Evolutionary conservation across 345 rosid genomes (phyloP).

Genomic region (Gossypium mustelinum): DNA sequence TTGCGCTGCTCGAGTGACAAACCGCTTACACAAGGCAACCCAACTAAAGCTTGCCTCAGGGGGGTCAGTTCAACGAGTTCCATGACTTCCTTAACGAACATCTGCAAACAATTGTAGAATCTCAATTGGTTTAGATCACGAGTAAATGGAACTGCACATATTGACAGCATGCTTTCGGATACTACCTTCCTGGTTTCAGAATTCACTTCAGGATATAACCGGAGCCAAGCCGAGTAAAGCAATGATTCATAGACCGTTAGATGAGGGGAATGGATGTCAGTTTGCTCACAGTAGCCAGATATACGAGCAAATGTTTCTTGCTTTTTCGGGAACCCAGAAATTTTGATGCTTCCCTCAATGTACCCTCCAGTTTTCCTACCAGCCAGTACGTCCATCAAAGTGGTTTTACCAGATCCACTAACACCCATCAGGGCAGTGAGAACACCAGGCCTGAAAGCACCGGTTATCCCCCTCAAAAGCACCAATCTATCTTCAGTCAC

Average conservation of each 20-base stretch:
- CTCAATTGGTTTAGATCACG: background rate
- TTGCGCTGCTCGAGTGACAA: slow-evolving; percentile 83
- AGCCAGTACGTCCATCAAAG: slow-evolving; percentile 80
- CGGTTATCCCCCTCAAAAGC: slow-evolving; percentile 63
- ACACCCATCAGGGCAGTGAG: slow-evolving; percentile 81
- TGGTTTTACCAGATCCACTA: slow-evolving; percentile 80
- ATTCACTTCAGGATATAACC: slow-evolving; percentile 47
- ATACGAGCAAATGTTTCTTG: slow-evolving; percentile 82
- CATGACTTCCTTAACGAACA: slow-evolving; percentile 85
- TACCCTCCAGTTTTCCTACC: slow-evolving; percentile 83
- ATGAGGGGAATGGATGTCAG: slow-evolving; percentile 73
- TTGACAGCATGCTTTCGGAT: background rate
- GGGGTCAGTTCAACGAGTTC: slow-evolving; percentile 69
- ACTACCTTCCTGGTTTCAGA: slow-evolving; percentile 50
- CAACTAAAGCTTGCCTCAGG: slow-evolving; percentile 59
- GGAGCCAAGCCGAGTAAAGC: slow-evolving; percentile 71
- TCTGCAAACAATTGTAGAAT: slow-evolving; percentile 29
- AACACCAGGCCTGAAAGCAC: slow-evolving; percentile 80
- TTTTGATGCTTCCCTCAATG: slow-evolving; percentile 53
- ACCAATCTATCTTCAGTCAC: slow-evolving; percentile 52
- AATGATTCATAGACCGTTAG: slow-evolving; percentile 72
- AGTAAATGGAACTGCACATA: background rate
- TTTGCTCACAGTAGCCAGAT: slow-evolving; percentile 76
- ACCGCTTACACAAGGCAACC: slow-evolving; percentile 80
- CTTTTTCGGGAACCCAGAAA: slow-evolving; percentile 74